Conservation (phyloP, 2,329 filamentous ascomycete species). For the Didymella arachidicola region DNA sequence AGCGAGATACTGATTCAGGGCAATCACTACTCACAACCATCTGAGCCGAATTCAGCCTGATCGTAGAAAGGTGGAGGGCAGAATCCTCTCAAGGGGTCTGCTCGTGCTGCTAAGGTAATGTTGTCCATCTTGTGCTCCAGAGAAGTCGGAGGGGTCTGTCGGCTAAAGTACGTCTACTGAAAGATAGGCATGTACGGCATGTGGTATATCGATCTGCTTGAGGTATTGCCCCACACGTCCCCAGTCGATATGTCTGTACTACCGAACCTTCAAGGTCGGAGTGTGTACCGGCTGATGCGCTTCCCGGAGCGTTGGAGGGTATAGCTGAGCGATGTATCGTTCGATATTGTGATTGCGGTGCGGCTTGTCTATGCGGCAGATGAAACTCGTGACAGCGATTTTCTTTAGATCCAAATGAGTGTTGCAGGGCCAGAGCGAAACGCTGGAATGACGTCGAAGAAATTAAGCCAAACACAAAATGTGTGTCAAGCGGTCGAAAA, state of each 20-base stretch:
- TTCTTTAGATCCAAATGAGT: slow-evolving; percentile 23
- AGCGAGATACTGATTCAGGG: slow-evolving; percentile 31
- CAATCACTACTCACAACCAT: slow-evolving; percentile 69
- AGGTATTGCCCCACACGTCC: neutral
- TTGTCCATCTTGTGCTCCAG: slow-evolving; percentile 39
- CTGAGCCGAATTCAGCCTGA: slow-evolving; percentile 64
- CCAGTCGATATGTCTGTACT: neutral
- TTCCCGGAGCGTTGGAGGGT: slow-evolving; percentile 21
- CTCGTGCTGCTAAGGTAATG: slow-evolving; percentile 29
- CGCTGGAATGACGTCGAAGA: slow-evolving; percentile 19
- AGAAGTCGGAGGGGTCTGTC: slow-evolving; percentile 1
- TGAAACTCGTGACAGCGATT: slow-evolving; percentile 38
- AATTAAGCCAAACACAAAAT: slow-evolving; percentile 24
- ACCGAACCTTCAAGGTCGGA: neutral
- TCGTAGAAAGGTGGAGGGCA: slow-evolving; percentile 77
- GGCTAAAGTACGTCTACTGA: slow-evolving; percentile 24
- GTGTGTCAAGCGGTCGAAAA: slow-evolving; percentile 21
- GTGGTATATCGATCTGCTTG: slow-evolving; percentile 9
- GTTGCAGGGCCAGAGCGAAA: slow-evolving; percentile 38
- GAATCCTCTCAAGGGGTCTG: slow-evolving; percentile 53
- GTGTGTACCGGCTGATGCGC: slow-evolving; percentile 17
- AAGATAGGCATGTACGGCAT: slow-evolving; percentile 34
- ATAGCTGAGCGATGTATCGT: slow-evolving; percentile 21
- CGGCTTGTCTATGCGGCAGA: slow-evolving; percentile 31
- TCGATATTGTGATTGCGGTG: slow-evolving; percentile 27